Evolutionary conservation across 2,329 filamentous ascomycete genomes (phyloP), one percentile per base, ranked within the genome.

Genomic region (Leptographium galeiforme): DNA sequence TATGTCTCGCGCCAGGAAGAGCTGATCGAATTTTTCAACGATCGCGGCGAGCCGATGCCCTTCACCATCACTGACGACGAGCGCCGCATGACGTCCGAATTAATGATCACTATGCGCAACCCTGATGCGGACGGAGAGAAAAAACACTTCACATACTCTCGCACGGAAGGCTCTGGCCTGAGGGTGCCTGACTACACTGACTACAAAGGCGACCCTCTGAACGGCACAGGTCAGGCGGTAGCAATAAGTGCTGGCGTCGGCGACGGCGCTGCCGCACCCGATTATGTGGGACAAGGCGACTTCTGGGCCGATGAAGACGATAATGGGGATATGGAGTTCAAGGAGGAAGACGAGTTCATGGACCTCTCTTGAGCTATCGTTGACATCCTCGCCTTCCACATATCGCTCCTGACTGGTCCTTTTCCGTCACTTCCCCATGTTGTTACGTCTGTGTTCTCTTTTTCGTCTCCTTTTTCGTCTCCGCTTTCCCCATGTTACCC

Each of bases 151-250:
- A 79, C 80, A 13, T 98, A 98, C 71, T 87, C 89, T 30, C 84
- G 93, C 56, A 83, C 81, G 16, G 80, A 85, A 33, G 91, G 91
- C 39, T 89, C 83, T 52, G 90, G 91, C 14, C 79, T 97, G 36
- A 82, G 91, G 33, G 93, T 98, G 10, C 93, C 93, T 18, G 87
- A 90, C 60, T 89, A 93, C 67, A 98, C 93, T 48, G 93, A 95
- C 67, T 82, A 91, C 62, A 85, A 88, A 56, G 93, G 93, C 45
- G 89, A 95, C 48, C 73, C 85, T 10, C 63, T 91, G 30, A 75
- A 78, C 56, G 74, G 75, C 52, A 69, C 67, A 48, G 63, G 65
- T 47, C 63, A 64, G 52, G 63, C 64, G 52, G 67, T 60, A 61
- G 55, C 57, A 60, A 64, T 48, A 2, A 55, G 51, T 32, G 41